Evolutionary conservation across 1,284 basidiomycete species (phyloP), one percentile per base, ranked within the genome.

Genomic region (Ustilago xerochloae): DNA sequence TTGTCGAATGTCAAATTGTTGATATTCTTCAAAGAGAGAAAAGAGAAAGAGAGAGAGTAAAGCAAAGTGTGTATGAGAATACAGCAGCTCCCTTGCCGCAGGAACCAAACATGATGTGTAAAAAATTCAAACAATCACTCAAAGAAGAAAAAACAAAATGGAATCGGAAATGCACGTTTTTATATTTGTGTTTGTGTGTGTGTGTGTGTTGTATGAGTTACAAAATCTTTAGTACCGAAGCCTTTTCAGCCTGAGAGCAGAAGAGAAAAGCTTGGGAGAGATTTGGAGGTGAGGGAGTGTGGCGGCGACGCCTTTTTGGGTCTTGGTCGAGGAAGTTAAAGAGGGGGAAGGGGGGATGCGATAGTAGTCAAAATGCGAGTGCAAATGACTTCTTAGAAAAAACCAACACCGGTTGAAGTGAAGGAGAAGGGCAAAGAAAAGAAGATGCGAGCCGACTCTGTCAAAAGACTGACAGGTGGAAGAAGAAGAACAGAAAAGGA

Each of bases 261-360:
- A 9, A 28, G 13, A 38, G 39, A 39, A 6, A 33, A 46, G 47
- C 52, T 49, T 35, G 49, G 36, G 35, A 15, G 38, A 22, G 28
- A n/a, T 7, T 28, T 24, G 43, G 38, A 26, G 26, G 35, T 24
- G 35, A 12, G 16, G 16, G 20, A 46, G 36, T 24, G 16, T 43
- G 45, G 36, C 26, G 16, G 24, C 4, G 43, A 18, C 30, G 39
- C 57, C 51, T 72, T 72, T 72, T 72, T 63, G 63, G 69, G 56
- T 72, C 16, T 57, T 72, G 69, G 60, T 72, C 63, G 55, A 60
- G 24, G 7, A 15, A 13, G 24, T 18, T 26, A n/a, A n/a, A n/a
- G 12, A 10, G 16, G 35, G 18, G 24, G 30, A 56, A 29, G 54
- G 28, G 54, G 26, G 41, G 30, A 29, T 7, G 28, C n/a, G 46